Evolutionary conservation across 108 stramenopile genomes (phyloP), one percentile per base, ranked within the genome.

Genomic region (Parietichytrium sp.): DNA sequence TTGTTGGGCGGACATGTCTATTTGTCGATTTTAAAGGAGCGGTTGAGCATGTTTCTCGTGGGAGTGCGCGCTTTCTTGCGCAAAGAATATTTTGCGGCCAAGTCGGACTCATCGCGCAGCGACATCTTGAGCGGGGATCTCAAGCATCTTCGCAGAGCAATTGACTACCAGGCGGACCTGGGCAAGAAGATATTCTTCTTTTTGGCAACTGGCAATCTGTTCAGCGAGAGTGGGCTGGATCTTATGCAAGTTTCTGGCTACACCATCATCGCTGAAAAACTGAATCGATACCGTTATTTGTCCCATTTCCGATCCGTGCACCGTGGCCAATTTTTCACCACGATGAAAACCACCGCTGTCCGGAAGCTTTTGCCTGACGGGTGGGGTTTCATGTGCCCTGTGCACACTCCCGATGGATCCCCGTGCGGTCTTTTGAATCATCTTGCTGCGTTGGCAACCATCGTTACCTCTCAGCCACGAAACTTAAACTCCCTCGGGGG

Each of bases 261-360:
- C 86, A 97, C 97, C 1, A 95, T 99, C 79, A 95, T 99, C 26
- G 98, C 98, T 0, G 98, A 99, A 81, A 89, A 93, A 29, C 86
- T 99, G 54, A 99, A 99, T 82, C 96, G 95, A 82, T 85, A 97
- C 51, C 84, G 98, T 31, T 98, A 96, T 86, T 89, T 96, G 54
- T 90, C 95, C 42, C 98, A 99, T 87, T 99, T 98, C 86, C 94
- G 96, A 6, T 94, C 94, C 55, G 96, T 99, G 15, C 98, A 99
- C 85, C 93, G 98, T 47, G 98, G 98, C 20, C 96, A 97, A 79
- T 99, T 97, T 85, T 98, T 97, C 86, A 96, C 96, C 87, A 94
- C 95, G 83, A 99, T 99, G 98, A 99, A 98, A 83, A 99, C 97
- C 29, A 99, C 98, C 0, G 92, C 96, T 7, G 98, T 99, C 48